Evolutionary conservation across 164 flowering plant species (phyloP).

Genomic region (Sextonia rubra): DNA sequence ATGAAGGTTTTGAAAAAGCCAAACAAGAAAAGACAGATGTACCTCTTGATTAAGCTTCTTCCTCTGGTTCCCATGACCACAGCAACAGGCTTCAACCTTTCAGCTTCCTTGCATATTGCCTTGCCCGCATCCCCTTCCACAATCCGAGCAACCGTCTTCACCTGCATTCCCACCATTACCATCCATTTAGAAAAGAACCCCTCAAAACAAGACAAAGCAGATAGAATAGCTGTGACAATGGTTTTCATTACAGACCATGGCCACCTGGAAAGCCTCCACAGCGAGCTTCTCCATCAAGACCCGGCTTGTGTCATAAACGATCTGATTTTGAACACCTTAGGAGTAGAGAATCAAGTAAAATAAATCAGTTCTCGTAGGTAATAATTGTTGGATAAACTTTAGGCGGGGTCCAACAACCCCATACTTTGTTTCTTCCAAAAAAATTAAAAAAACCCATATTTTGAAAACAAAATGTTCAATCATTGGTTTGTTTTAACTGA

Average conservation of each 20-base stretch:
- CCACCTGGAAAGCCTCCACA: constrained; percentile 71
- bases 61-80: constrained; percentile 93
- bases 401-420: too few species aligned
- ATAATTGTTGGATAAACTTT: too few species aligned
- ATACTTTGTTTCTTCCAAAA: too few species aligned
- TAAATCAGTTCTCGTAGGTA: too few species aligned
- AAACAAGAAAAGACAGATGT: background rate
- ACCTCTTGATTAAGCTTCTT: constrained; percentile 70
- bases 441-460: too few species aligned
- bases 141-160: constrained; percentile 60
- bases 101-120: constrained; percentile 83
- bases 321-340: constrained; percentile 51
- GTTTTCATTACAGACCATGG: constrained; percentile 50
- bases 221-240: background rate
- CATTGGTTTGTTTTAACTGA: too few species aligned
- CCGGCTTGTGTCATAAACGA: constrained; percentile 52
- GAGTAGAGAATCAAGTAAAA: background rate
- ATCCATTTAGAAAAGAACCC: background rate
- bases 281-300: constrained; percentile 72
- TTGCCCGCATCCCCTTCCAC: constrained; percentile 89
- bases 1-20: background rate
- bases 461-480: too few species aligned
- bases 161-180: constrained; percentile 28
- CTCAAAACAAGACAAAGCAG: too few species aligned
- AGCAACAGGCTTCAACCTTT: constrained; percentile 75